These are phyloP conservation scores for Chlorella variabilis DNA, from an alignment of 163 green algal genomes.

Conservation along the genomic window DNA sequence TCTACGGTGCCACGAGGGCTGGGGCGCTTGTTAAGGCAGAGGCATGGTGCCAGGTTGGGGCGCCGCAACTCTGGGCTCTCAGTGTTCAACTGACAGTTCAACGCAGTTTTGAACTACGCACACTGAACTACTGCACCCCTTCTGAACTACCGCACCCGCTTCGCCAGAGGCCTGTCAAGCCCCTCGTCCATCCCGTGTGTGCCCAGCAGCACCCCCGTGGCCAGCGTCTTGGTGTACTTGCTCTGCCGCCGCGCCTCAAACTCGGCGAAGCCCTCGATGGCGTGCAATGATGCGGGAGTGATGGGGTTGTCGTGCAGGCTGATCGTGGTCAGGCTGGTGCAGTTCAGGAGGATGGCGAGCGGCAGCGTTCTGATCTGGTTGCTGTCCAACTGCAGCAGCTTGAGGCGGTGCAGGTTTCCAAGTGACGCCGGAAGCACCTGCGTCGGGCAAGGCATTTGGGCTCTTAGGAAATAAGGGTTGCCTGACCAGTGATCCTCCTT, in stretches of 20 bases:
- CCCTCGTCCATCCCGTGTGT: slow-evolving; percentile 21
- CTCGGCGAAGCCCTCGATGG: slow-evolving; percentile 57
- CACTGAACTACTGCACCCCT: no score
- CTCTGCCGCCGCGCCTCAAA: slow-evolving; percentile 68
- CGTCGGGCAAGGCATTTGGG: no score
- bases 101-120: no score
- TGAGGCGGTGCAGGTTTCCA: slow-evolving; percentile 41
- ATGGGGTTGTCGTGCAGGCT: slow-evolving; percentile 73
- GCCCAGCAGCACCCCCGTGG: slow-evolving; percentile 54
- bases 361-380: slow-evolving; percentile 54
- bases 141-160: no score
- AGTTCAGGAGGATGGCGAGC: slow-evolving; percentile 60
- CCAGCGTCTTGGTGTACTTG: slow-evolving; percentile 77
- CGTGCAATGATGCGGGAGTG: slow-evolving; percentile 48
- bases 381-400: slow-evolving; percentile 50
- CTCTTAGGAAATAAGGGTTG: no score
- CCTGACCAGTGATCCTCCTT: no score
- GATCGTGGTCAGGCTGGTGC: slow-evolving; percentile 71
- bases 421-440: slow-evolving; percentile 28
- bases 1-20: no score
- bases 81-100: no score
- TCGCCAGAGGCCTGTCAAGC: not conserved
- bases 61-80: no score
- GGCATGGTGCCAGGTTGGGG: no score
- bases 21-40: no score